phyloP scores from a whole-genome alignment of 2,329 filamentous ascomycete species.

The Colletotrichum somersetense region DNA sequence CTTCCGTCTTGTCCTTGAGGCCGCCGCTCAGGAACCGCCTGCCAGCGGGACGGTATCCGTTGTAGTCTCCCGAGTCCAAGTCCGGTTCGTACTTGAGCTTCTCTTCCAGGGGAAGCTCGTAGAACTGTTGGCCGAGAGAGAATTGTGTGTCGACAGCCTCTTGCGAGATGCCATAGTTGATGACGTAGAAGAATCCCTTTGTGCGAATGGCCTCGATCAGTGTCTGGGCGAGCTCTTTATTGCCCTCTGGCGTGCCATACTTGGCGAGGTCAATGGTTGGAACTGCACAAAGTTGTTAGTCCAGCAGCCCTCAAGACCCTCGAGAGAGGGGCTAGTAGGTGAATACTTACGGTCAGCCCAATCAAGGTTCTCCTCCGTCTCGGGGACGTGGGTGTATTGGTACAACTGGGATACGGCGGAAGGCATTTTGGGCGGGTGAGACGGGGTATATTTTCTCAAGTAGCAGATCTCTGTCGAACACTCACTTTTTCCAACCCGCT shows the following conservation, averaged over 20 bases:
- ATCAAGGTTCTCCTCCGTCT: conserved; percentile 53
- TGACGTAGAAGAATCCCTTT: conserved; percentile 69
- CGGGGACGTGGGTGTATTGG: conserved; percentile 53
- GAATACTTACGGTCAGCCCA: conserved; percentile 52
- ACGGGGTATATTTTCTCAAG: conserved; percentile 15
- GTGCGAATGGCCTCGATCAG: conserved; percentile 52
- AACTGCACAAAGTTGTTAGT: conserved; percentile 42
- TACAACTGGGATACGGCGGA: conserved; percentile 49
- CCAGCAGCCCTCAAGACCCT: not conserved
- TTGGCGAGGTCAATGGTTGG: conserved; percentile 51
- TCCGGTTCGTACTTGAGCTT: conserved; percentile 68
- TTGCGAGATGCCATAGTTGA: conserved; percentile 71
- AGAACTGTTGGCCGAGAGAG: conserved; percentile 68
- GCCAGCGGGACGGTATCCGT: conserved; percentile 66
- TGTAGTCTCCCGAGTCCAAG: conserved; percentile 66
- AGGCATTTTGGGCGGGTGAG: conserved; percentile 47
- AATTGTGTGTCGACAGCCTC: conserved; percentile 71
- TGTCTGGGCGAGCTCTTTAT: conserved; percentile 46
- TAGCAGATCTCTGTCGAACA: conserved; percentile 4
- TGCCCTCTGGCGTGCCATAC: conserved; percentile 51
- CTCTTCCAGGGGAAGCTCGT: conserved; percentile 66
- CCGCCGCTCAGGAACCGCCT: conserved; percentile 51
- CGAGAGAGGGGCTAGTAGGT: not conserved
- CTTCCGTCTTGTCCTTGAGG: conserved; percentile 55
- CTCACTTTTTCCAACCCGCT: not conserved